Conservation (phyloP, 2,329 filamentous ascomycete genomes). For the Neonectria punicea region DNA sequence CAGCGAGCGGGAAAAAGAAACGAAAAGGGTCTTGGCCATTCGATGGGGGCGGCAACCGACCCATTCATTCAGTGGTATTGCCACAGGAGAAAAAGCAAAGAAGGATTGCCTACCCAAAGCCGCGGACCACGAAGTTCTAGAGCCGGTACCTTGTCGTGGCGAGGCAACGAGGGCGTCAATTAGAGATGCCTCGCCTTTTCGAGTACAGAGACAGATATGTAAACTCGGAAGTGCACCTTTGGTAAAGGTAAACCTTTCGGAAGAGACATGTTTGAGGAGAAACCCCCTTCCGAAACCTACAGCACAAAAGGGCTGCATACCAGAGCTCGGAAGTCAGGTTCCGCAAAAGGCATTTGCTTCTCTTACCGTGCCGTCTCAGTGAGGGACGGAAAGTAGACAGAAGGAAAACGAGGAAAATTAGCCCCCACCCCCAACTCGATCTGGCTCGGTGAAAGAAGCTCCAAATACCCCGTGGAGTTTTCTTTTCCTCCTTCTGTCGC, state of each 20-base stretch:
- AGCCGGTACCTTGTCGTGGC: neutral
- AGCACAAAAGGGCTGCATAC: neutral
- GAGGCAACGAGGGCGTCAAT: neutral
- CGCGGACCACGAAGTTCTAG: neutral
- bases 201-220: neutral
- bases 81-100: neutral
- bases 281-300: neutral
- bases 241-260: neutral
- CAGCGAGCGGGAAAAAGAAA: conserved; percentile 13
- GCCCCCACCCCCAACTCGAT: neutral
- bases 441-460: neutral
- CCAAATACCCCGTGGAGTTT: neutral
- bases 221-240: neutral
- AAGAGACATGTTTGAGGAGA: neutral
- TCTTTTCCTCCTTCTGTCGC: neutral
- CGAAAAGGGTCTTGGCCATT: neutral
- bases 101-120: neutral
- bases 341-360: neutral
- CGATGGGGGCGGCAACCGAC: neutral
- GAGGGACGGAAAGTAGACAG: neutral
- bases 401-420: neutral
- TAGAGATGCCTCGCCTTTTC: neutral
- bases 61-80: neutral
- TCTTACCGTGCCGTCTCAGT: neutral
- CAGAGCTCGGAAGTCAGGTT: neutral